phyloP scores from a whole-genome alignment of 805 yeast species.

The Suhomyces vadensis region DNA sequence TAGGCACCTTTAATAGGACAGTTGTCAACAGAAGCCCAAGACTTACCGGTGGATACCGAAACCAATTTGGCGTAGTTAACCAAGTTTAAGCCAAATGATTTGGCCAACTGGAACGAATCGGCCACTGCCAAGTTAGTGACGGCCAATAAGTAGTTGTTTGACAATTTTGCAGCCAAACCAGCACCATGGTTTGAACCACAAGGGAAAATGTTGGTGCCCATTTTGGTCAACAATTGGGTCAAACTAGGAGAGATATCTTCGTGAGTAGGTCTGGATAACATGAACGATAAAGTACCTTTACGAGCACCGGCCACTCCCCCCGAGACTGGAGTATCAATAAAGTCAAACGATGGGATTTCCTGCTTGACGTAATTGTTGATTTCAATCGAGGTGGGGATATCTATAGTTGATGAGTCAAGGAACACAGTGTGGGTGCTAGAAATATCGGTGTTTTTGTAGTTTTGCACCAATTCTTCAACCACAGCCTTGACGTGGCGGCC shows the following conservation, averaged over 20 bases:
- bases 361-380: slow-evolving; percentile 36
- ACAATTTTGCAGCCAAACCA: slow-evolving; percentile 55
- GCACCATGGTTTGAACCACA: slow-evolving; percentile 51
- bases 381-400: slow-evolving; percentile 46
- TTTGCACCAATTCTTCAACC: slow-evolving; percentile 37
- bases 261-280: slow-evolving; percentile 44
- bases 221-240: slow-evolving; percentile 30
- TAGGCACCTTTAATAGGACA: slow-evolving; percentile 53
- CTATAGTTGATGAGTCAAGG: slow-evolving; percentile 54
- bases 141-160: slow-evolving; percentile 55
- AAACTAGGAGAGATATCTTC: slow-evolving; percentile 34
- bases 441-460: slow-evolving; percentile 21
- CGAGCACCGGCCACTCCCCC: slow-evolving; percentile 58
- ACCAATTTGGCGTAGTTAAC: slow-evolving; percentile 49
- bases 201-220: slow-evolving; percentile 52
- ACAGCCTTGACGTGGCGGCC: slow-evolving; percentile 49
- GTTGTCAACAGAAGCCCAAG: slow-evolving; percentile 57
- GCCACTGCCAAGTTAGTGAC: slow-evolving; percentile 55
- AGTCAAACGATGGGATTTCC: slow-evolving; percentile 39
- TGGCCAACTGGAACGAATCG: slow-evolving; percentile 55
- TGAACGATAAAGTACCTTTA: slow-evolving; percentile 52
- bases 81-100: slow-evolving; percentile 48
- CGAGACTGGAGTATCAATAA: slow-evolving; percentile 56
- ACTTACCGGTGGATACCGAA: slow-evolving; percentile 52
- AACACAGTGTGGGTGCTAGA: slow-evolving; percentile 29